These are phyloP conservation scores for Melampsora larici-populina DNA, from an alignment of 1,284 basidiomycete genomes.

Conservation along the genomic window DNA sequence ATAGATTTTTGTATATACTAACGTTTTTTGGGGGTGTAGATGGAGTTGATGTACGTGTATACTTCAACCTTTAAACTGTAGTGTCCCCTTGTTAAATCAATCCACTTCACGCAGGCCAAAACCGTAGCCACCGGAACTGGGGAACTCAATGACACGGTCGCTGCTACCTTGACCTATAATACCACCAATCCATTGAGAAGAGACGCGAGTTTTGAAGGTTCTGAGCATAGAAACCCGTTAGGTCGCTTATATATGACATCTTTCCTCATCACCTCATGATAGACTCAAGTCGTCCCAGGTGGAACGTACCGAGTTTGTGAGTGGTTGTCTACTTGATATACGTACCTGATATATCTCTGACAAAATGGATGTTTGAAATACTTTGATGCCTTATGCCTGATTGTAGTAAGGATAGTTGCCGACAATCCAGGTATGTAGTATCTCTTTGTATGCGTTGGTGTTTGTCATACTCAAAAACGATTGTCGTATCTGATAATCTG, in stretches of 20 bases:
- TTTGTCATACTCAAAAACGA: too few relatives aligned
- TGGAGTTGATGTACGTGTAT: conserved; percentile 13
- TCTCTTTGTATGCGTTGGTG: too few relatives aligned
- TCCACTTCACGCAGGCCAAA: conserved; percentile 14
- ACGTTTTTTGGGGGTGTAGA: background rate
- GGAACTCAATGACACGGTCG: conserved; percentile 44
- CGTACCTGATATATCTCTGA: background rate
- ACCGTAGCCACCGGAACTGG: conserved; percentile 53
- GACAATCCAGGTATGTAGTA: conserved; percentile 6
- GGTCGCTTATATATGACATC: background rate
- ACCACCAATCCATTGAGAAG: conserved; percentile 53
- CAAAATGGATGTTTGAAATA: background rate
- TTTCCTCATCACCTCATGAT: background rate
- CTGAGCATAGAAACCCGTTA: background rate
- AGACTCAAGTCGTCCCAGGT: conserved; percentile 32
- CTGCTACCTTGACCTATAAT: conserved; percentile 46
- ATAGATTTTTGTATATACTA: too few relatives aligned
- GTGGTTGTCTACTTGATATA: background rate
- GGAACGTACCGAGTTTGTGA: conserved; percentile 31
- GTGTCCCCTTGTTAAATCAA: background rate
- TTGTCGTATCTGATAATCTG: background rate
- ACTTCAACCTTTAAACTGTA: background rate
- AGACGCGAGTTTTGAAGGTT: conserved; percentile 46
- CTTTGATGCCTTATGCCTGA: background rate
- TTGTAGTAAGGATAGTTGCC: background rate